Evolutionary conservation across 2,329 filamentous ascomycete genomes (phyloP).

Genomic region (Hymenoscyphus occultus): DNA sequence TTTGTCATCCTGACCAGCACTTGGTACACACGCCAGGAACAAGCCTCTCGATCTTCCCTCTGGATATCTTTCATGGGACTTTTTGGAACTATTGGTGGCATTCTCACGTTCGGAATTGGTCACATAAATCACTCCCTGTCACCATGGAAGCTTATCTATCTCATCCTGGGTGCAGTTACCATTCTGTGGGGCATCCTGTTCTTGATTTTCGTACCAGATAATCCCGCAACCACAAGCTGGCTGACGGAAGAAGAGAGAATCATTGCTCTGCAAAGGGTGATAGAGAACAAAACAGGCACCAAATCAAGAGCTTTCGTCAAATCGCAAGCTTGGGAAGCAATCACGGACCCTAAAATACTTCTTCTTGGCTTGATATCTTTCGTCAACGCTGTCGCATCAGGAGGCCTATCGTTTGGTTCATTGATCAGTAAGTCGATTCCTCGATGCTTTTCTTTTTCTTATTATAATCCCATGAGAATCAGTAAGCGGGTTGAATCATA

Average conservation of each 20-base stretch:
- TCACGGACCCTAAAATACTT: slow-evolving; percentile 41
- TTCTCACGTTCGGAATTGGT: slow-evolving; percentile 41
- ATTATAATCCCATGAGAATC: not conserved
- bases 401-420: slow-evolving; percentile 35
- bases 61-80: slow-evolving; percentile 53
- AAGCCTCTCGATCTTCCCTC: slow-evolving; percentile 35
- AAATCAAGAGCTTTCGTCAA: slow-evolving; percentile 24
- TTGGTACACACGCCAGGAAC: slow-evolving; percentile 39
- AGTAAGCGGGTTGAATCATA: not conserved
- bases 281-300: slow-evolving; percentile 29
- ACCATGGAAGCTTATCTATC: slow-evolving; percentile 28
- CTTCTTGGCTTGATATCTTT: slow-evolving; percentile 24
- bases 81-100: slow-evolving; percentile 29
- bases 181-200: slow-evolving; percentile 39
- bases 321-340: slow-evolving; percentile 25
- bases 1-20: slow-evolving; percentile 46
- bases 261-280: slow-evolving; percentile 31
- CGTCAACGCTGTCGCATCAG: slow-evolving; percentile 24
- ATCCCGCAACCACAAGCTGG: slow-evolving; percentile 45
- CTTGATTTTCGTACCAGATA: slow-evolving; percentile 47
- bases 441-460: not conserved
- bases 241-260: slow-evolving; percentile 43
- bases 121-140: slow-evolving; percentile 41
- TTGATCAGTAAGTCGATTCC: slow-evolving; percentile 33
- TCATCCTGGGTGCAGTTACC: slow-evolving; percentile 31